Evolutionary conservation across 371 early-diverging fungal genomes (phyloP), one percentile per base, ranked within the genome.

Genomic region (Zopfochytrium polystomum): DNA sequence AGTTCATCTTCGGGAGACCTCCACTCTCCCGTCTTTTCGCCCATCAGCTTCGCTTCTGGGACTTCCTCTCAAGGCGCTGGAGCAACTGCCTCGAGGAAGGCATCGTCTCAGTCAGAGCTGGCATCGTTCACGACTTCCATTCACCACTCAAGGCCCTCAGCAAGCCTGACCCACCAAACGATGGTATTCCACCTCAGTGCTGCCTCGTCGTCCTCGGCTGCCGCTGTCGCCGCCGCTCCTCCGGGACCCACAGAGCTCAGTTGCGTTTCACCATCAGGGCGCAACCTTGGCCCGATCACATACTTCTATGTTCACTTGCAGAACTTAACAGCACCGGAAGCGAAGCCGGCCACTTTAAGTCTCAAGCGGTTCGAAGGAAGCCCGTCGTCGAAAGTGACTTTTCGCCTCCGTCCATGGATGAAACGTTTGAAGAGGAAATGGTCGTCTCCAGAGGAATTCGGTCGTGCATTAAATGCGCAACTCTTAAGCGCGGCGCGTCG

Each of bases 401-500:
- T 38, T 38, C 38, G 38, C 11, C 18, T 38, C 18, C 7, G 18
- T 11, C 7, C 11, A 7, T 18, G 38, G 11, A 7, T 38, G 7
- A 7, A 18, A 38, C 7, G 38, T 7, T 38, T 11, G 11, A 7
- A 18, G 38, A 7, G 38, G 38, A 11, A 7, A 38, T 38, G 38
- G 38, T 11, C 11, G 11, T 38, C 38, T 38, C 38, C 38, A 38
- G 38, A 38, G 7, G 38, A 38, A 38, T 18, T 38, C 7, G 38
- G 11, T 11, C 11, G 38, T 38, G 18, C 18, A 11, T 18, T 38
- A 18, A 38, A 38, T 38, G 38, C 38, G 38, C 7, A 38, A 18
- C 7, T 38, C 11, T 7, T 38, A 7, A 38, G 66, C 35, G 73
- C 70, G 2, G 25, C 60, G 7, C 18, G 48, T 11, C 35, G 42